Base-by-base conservation (phyloP, 495 filamentous ascomycete genomes). In the Aspergillus incahuasiensis region DNA sequence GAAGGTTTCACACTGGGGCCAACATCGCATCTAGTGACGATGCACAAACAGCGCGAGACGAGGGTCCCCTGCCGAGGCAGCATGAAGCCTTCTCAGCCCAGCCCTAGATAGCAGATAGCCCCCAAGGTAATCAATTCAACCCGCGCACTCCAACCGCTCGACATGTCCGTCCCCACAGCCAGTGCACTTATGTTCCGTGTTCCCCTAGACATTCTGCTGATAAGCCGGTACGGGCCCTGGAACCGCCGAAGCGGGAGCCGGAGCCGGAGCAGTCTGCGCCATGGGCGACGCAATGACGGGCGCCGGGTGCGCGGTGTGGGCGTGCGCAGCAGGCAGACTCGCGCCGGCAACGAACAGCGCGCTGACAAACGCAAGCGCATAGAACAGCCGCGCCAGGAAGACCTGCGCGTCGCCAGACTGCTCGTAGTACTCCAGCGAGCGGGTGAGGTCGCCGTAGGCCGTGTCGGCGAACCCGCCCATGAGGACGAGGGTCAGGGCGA, bases 381-480 rank as follows among this genome's bases (percentile, higher is more conserved):
- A 56, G 21, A 56, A 56, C 5, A 56, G 19, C 12, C 54, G 38
- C 4, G 7, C 11, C 21, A 56, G 39, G 54, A 56, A 56, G 16
- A 38, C n/a, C 19, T 21, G 15, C 5, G 53, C 53, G 34, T 55
- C 43, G 3, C 21, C 32, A 11, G 54, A 40, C 12, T 50, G 21
- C 38, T 56, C 38, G 12, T 35, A 21, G 25, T 56, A 49, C 1
- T 5, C 12, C 18, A 19, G 5, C 5, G 46, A 50, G 35, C 46
- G 46, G 46, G 2, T 6, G 0, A 1, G 1, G 18, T 24, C 24
- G 16, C 40, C 38, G 25, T 46, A 54, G 16, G 9, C 5, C 11
- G 1, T 20, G 25, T 56, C 54, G 0, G 54, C 54, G 47, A 50
- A 56, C 15, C 54, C 28, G 46, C 46, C 47, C 54, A 56, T 35